phyloP scores from a whole-genome alignment of 2,329 filamentous ascomycete species.

The Cercospora berteroae region DNA sequence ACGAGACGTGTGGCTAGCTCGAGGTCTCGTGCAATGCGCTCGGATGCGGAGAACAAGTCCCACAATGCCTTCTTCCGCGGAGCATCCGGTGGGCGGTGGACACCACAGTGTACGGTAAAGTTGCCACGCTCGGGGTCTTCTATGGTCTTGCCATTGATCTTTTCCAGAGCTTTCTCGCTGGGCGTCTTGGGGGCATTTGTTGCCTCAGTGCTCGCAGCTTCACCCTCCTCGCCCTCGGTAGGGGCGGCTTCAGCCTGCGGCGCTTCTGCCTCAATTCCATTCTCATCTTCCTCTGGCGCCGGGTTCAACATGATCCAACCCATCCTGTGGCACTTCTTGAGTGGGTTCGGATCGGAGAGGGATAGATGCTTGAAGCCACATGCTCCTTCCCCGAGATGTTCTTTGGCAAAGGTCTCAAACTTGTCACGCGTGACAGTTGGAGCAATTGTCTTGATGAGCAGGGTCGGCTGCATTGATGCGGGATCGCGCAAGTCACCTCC shows the following conservation, averaged over 20 bases:
- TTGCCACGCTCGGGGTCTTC: constrained; percentile 91
- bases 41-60: constrained; percentile 93
- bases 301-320: constrained; percentile 97
- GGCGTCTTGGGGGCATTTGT: constrained; percentile 30
- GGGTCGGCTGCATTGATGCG: constrained; percentile 79
- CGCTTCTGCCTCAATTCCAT: constrained; percentile 63
- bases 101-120: constrained; percentile 94
- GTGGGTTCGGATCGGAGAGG: constrained; percentile 91
- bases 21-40: constrained; percentile 88
- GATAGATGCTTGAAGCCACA: constrained; percentile 96
- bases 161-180: constrained; percentile 76
- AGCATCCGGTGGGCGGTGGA: constrained; percentile 83
- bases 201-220: constrained; percentile 12
- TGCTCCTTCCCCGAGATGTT: constrained; percentile 85
- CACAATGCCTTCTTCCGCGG: constrained; percentile 93
- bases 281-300: constrained; percentile 65
- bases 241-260: constrained; percentile 11
- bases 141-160: constrained; percentile 97
- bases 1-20: constrained; percentile 78
- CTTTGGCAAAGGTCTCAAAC: constrained; percentile 89
- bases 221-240: constrained; percentile 18
- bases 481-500: constrained; percentile 89
- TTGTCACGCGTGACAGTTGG: constrained; percentile 93
- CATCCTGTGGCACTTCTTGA: constrained; percentile 95
- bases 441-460: constrained; percentile 96